These are phyloP conservation scores for Clavariopsis aquatica DNA, from an alignment of 495 filamentous ascomycete species.

Conservation along the genomic window DNA sequence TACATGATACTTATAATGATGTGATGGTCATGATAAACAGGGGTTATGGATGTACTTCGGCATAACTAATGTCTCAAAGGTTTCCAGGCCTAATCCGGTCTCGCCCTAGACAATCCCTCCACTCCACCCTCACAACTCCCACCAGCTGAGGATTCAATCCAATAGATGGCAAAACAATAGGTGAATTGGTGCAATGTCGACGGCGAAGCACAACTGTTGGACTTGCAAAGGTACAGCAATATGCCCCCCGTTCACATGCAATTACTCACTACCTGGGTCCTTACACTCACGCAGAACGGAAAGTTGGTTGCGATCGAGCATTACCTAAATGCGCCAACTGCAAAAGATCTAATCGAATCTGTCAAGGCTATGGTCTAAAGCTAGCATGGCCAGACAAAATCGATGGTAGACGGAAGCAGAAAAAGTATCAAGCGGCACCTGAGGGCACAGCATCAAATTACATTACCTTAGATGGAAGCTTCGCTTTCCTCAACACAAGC, in stretches of 20 bases:
- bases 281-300: constrained; percentile 15
- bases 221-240: constrained; percentile 24
- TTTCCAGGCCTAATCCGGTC: not conserved
- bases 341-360: constrained; percentile 19
- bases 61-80: not conserved
- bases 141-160: not conserved
- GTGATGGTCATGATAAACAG: not conserved
- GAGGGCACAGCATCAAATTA: not conserved
- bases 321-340: constrained; percentile 24
- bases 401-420: constrained; percentile 32
- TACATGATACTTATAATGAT: no score
- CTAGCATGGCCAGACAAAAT: constrained; percentile 27
- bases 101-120: not conserved
- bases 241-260: no score
- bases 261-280: not conserved
- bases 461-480: constrained; percentile 5
- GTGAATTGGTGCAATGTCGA: constrained; percentile 1
- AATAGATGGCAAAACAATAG: not conserved
- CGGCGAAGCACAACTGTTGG: constrained; percentile 23
- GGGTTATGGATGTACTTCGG: constrained; percentile 1
- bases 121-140: not conserved
- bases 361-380: constrained; percentile 28
- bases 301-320: constrained; percentile 23
- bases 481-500: constrained; percentile 25
- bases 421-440: constrained; percentile 14